Conservation (phyloP, 2,329 filamentous ascomycete species). For the Phyllosticta paracitricarpa region DNA sequence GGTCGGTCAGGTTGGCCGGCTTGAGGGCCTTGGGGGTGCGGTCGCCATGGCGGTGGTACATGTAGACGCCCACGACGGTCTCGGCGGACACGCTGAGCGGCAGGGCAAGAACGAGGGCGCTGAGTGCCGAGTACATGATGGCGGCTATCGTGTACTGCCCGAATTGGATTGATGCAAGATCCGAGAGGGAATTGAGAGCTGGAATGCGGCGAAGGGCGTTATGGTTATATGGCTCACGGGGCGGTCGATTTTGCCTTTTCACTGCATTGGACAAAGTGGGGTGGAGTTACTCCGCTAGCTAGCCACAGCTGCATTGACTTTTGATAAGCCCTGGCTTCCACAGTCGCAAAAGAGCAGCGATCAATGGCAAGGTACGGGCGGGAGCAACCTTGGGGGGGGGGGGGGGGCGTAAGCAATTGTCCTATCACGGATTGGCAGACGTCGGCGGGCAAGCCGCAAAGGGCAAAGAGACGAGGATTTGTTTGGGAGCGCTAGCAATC, state of each 20-base stretch:
- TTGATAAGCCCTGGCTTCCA: neutral
- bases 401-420: neutral
- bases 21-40: conserved; percentile 67
- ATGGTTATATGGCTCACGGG: neutral
- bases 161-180: neutral
- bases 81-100: conserved; percentile 38
- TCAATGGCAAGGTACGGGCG: neutral
- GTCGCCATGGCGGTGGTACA: conserved; percentile 87
- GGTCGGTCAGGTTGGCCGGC: conserved; percentile 63
- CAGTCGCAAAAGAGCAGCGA: neutral
- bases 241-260: neutral
- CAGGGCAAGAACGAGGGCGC: conserved; percentile 19
- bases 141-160: conserved; percentile 11
- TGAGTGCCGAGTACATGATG: conserved; percentile 16
- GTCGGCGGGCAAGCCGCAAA: neutral
- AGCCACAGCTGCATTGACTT: neutral
- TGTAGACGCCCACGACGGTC: conserved; percentile 69
- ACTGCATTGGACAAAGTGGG: conserved; percentile 1
- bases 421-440: conserved; percentile 3
- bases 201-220: neutral
- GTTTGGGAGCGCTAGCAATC: neutral
- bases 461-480: neutral
- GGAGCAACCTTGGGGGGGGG: neutral
- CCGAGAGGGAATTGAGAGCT: too few species aligned
- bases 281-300: neutral